Percentiles rank a stretch among this genome's conserved stretches.
Evolutionary conservation across 495 filamentous ascomycete species (phyloP).

Genomic region (Neurospora sp.): DNA sequence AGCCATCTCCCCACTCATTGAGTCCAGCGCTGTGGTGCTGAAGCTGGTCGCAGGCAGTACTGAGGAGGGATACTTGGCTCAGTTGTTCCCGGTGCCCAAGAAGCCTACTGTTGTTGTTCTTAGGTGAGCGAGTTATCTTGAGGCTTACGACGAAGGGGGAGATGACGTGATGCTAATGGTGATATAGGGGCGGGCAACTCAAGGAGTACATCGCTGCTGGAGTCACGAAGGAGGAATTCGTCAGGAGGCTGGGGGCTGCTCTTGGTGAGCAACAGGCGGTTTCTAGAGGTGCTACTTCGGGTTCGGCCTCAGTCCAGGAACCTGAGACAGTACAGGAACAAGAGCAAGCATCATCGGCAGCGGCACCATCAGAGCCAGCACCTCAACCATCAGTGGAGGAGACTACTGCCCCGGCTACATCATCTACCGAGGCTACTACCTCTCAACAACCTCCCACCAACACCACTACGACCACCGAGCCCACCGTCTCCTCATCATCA

Average conservation of each 20-base stretch:
- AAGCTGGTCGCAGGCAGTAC: constrained; percentile 58
- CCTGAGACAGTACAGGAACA: background rate
- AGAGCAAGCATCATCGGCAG: background rate
- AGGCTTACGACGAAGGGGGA: background rate
- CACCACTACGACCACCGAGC: background rate
- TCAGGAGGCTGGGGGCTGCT: constrained; percentile 34
- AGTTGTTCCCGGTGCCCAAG: constrained; percentile 64
- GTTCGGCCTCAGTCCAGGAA: background rate
- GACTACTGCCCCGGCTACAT: background rate
- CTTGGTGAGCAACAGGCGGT: constrained; percentile 13
- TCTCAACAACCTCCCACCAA: background rate
- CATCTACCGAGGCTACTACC: background rate
- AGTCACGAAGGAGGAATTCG: constrained; percentile 47
- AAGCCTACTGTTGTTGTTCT: constrained; percentile 73
- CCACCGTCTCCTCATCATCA: background rate
- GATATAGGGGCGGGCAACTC: constrained; percentile 45
- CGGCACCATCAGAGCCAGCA: background rate
- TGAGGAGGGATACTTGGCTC: constrained; percentile 71
- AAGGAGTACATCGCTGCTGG: constrained; percentile 56
- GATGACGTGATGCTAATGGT: background rate
- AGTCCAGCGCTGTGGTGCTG: constrained; percentile 52
- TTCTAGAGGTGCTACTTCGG: background rate
- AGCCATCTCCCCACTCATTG: constrained; percentile 40
- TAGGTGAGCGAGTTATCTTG: constrained; percentile 45
- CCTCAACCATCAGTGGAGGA: background rate